A percentile compares a stretch with the other conserved stretches of the same genome.
These are phyloP conservation scores for Capsicum rhomboideum DNA, from an alignment of 257 asterid species.

Conservation along the genomic window DNA sequence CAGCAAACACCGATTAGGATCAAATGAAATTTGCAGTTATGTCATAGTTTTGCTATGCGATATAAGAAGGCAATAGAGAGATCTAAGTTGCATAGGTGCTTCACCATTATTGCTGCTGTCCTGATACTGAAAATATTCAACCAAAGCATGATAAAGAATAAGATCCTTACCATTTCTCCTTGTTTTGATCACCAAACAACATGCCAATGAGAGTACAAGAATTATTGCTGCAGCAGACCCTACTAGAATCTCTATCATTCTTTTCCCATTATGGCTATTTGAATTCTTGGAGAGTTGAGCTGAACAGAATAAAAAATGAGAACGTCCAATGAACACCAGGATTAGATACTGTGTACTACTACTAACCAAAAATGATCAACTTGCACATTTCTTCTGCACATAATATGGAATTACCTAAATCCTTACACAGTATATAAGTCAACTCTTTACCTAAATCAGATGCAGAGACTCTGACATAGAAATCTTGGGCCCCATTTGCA, in stretches of 20 bases:
- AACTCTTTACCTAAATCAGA: constrained; percentile 12
- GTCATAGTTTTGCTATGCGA: neutral
- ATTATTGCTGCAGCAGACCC: constrained; percentile 15
- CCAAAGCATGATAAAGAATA: neutral
- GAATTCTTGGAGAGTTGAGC: constrained; percentile 9
- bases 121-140: neutral
- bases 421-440: neutral
- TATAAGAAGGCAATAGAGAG: neutral
- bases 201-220: neutral
- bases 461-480: constrained; percentile 16
- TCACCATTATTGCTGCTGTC: neutral
- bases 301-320: neutral
- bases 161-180: constrained; percentile 11
- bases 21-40: neutral
- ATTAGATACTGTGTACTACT: neutral
- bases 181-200: constrained; percentile 3
- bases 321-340: neutral
- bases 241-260: neutral
- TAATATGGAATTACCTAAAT: neutral
- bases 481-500: constrained; percentile 25
- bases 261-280: constrained; percentile 2
- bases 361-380: neutral
- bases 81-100: neutral
- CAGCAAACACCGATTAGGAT: neutral
- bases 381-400: neutral